Base-by-base conservation (phyloP, 768 basidiomycete species). In the Lentinula sp. region DNA sequence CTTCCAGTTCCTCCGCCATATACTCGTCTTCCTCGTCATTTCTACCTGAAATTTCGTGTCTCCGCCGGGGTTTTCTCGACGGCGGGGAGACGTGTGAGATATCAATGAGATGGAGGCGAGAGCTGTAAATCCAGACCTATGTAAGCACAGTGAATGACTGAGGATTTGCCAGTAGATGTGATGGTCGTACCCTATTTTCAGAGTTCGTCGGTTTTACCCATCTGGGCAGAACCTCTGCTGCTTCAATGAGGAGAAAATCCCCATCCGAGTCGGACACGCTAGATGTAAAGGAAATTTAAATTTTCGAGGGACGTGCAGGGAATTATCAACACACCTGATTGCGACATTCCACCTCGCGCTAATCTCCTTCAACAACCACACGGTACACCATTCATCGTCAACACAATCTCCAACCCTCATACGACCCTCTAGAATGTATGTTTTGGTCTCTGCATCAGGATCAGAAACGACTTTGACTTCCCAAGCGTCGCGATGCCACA, bases 361-460 rank as follows among this genome's bases (percentile, higher is more conserved):
- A 61, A 96, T 78, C 72, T 92, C 83, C 66, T 79, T 82, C 61
- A 98, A 75, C 51, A 98, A 76, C 92, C 93, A 98, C 16, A 98
- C 94, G 13, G 84, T 81, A 70, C 87, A 88, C 97, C 97, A 99
- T 73, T 99, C 97, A 67, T 99, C 97, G 72, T 99, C 95, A n/a
- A 98, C 83, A 57, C 87, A 91, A 73, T 99, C 97, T 2, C 97
- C 96, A 23, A 98, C 91, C 49, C 95, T 79, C 87, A 95, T 91
- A 49, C 79, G 77, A 8, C 95, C 94, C 68, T 93, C 87, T 1
- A 98, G 73, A 45, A 86, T 75, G 75, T 82, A 87, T n/a, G 72
- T 77, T 55, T 75, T 62, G 16, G 68, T 68, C 4, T 70, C 69
- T 13, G 72, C 67, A 65, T 85, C 77, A 20, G 77, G 71, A 54